These are phyloP conservation scores for Inga laurina DNA, from an alignment of 306 rosid species.

Conservation along the genomic window DNA sequence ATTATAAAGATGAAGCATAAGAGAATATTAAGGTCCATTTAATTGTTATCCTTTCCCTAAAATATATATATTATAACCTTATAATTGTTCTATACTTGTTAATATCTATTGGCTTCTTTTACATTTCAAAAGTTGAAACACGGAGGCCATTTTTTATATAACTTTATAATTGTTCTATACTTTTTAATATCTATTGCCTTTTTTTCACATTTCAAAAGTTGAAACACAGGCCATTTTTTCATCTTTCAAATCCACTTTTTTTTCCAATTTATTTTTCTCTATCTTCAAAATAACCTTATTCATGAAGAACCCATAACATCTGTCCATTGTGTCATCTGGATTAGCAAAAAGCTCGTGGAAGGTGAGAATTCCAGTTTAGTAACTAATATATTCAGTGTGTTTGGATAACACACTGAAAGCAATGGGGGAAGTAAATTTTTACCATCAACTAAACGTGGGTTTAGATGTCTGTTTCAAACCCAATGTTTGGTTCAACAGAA, in stretches of 20 bases:
- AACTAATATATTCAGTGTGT: neutral
- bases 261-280: neutral
- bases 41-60: neutral
- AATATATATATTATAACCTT: neutral
- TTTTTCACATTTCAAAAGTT: neutral
- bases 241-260: neutral
- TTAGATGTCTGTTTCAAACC: neutral
- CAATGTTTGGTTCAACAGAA: neutral
- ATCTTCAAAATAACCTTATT: neutral
- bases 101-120: neutral
- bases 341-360: neutral
- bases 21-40: neutral
- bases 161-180: neutral
- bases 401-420: neutral
- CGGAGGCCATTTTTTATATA: neutral
- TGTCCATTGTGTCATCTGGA: neutral
- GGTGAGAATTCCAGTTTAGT: neutral
- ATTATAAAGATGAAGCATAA: conserved; percentile 2
- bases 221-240: neutral
- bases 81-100: neutral
- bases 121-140: neutral
- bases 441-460: neutral
- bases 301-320: neutral
- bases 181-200: neutral
- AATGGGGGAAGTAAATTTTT: neutral